Conservation (phyloP, 2,329 filamentous ascomycete genomes). For the Polychaeton citri region DNA sequence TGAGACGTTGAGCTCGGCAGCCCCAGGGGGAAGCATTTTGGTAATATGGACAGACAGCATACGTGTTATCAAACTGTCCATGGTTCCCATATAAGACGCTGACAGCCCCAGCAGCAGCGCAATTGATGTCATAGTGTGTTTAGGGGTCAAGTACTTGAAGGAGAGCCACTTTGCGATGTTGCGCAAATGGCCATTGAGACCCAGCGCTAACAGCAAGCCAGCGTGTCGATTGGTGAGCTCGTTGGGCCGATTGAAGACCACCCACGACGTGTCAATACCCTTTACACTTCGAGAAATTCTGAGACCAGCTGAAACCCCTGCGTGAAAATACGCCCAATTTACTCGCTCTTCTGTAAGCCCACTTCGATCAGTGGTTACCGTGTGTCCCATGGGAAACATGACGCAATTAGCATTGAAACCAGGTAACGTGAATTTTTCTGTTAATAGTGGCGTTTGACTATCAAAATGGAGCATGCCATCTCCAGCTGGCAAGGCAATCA, state of each 20-base stretch:
- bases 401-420: slow-evolving; percentile 87
- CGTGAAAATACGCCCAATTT: slow-evolving; percentile 97
- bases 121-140: slow-evolving; percentile 98
- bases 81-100: slow-evolving; percentile 87
- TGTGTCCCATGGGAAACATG: slow-evolving; percentile 83
- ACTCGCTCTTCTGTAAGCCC: slow-evolving; percentile 91
- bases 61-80: slow-evolving; percentile 90
- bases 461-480: slow-evolving; percentile 80
- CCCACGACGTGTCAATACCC: slow-evolving; percentile 97
- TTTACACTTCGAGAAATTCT: slow-evolving; percentile 81
- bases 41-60: slow-evolving; percentile 92
- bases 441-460: slow-evolving; percentile 74
- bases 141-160: slow-evolving; percentile 97
- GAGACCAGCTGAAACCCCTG: slow-evolving; percentile 82
- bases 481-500: slow-evolving; percentile 76
- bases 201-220: slow-evolving; percentile 79
- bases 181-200: slow-evolving; percentile 88
- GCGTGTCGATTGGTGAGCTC: slow-evolving; percentile 95
- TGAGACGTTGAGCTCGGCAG: slow-evolving; percentile 86
- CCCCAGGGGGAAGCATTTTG: slow-evolving; percentile 79
- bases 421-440: slow-evolving; percentile 77
- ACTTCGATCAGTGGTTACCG: slow-evolving; percentile 79
- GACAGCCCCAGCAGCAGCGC: slow-evolving; percentile 85
- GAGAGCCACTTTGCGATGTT: slow-evolving; percentile 94
- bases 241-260: slow-evolving; percentile 89